Evolutionary conservation across 2,329 filamentous ascomycete species (phyloP), one percentile per base, ranked within the genome.

Genomic region (Colletotrichum sp.): DNA sequence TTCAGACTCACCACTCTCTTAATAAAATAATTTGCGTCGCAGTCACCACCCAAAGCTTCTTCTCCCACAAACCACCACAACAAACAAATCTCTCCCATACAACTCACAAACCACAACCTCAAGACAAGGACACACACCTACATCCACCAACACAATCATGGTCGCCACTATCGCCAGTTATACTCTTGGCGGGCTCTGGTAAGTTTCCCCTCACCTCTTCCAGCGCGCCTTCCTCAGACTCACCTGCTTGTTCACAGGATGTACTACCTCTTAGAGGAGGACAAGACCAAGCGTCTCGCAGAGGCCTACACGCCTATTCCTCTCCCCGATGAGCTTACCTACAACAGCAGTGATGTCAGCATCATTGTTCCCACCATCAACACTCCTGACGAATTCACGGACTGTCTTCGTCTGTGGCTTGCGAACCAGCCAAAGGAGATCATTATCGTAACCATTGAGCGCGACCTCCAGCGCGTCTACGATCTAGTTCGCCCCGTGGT

Each of bases 331-430:
- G 28, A 69, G 1, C 76, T 74, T 2, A 69, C 30, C 4, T 77
- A 69, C 43, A 10, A 24, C 5, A 71, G 63, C 21, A 55, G 18
- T 3, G 77, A 81, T 28, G 81, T 83, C 3, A 81, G 78, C 66
- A 74, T 83, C 5, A 38, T 83, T 4, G 77, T 82, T 1, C 79
- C 81, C 1, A 82, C 81, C 1, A 74, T 81, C 9, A 62, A 79
- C 38, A 80, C 78, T 12, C 77, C 79, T 4, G 55, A 76, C 2
- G 62, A 66, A 2, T 79, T 83, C 21, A 34, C 75, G 1, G n/a
- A 26, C 3, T 79, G 78, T 18, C 56, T 83, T 5, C 18, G 67
- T 6, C 76, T 77, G 3, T 81, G 79, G 80, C 77, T 83, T 1
- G 61, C 64, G 0, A 79, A 77, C 63, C 43, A 62, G 2, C 81